Conservation (phyloP, 164 flowering plant genomes). For the Nelumbo lutea region DNA sequence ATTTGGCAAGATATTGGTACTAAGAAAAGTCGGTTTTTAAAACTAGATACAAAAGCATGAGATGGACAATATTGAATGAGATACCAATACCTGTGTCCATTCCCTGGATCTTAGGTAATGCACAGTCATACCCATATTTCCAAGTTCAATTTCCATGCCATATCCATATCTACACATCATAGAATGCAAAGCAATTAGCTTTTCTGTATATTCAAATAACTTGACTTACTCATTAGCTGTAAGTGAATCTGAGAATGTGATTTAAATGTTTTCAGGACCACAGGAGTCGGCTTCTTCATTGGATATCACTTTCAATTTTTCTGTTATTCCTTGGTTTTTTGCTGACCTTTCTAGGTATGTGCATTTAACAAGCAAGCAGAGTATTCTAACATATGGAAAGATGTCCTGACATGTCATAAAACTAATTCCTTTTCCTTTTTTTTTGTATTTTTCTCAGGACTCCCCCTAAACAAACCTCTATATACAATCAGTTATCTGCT, state of each 20-base stretch:
- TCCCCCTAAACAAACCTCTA: conserved; percentile 63
- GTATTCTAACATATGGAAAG: background rate
- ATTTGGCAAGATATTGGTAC: too few relatives aligned
- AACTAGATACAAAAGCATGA: too few relatives aligned
- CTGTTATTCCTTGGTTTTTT: conserved; percentile 37
- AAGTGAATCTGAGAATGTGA: background rate
- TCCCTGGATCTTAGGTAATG: too few relatives aligned
- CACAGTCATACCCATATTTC: too few relatives aligned
- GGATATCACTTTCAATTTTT: conserved; percentile 39
- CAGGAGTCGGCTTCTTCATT: conserved; percentile 37
- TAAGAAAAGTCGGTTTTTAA: too few relatives aligned
- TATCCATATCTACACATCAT: too few relatives aligned
- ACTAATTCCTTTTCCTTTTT: conserved; percentile 8
- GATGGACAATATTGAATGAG: too few relatives aligned
- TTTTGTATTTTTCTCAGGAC: conserved; percentile 32
- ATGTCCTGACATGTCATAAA: background rate
- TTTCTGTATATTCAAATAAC: too few relatives aligned
- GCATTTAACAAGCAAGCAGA: background rate
- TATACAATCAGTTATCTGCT: conserved; percentile 61
- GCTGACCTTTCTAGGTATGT: conserved; percentile 44
- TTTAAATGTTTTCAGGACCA: conserved; percentile 42
- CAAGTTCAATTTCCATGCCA: too few relatives aligned
- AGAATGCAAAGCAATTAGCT: too few relatives aligned
- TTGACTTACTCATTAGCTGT: background rate
- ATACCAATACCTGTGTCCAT: too few relatives aligned